These are phyloP conservation scores for Tubosaeta sp. DNA, from an alignment of 768 basidiomycete species.

Conservation along the genomic window DNA sequence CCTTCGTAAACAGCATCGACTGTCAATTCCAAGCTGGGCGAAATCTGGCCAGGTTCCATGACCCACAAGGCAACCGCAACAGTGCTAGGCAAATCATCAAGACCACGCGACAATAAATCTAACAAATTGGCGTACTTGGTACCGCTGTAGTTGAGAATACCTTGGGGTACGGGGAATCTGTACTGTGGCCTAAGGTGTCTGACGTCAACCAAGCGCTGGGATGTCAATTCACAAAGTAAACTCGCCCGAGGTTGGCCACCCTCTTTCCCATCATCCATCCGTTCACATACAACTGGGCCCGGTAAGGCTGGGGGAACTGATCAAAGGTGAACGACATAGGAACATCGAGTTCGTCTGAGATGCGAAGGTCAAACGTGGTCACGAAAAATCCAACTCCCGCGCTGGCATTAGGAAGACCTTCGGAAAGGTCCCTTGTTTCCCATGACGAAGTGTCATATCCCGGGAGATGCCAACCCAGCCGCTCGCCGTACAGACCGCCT, in stretches of 20 bases:
- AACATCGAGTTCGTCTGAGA: slow-evolving; percentile 59
- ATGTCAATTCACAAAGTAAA: background rate
- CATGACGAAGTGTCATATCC: slow-evolving; percentile 63
- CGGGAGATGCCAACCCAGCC: slow-evolving; percentile 72
- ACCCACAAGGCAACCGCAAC: slow-evolving; percentile 68
- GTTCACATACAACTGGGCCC: slow-evolving; percentile 73
- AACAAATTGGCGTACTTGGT: slow-evolving; percentile 45
- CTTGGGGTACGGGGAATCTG: slow-evolving; percentile 81
- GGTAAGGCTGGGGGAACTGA: slow-evolving; percentile 60
- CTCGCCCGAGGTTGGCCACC: slow-evolving; percentile 65
- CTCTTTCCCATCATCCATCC: slow-evolving; percentile 90
- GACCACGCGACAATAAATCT: background rate
- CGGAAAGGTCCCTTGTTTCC: slow-evolving; percentile 49
- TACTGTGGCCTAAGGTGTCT: slow-evolving; percentile 54
- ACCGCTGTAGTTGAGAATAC: slow-evolving; percentile 71
- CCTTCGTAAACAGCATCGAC: slow-evolving; percentile 60
- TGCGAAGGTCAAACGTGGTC: slow-evolving; percentile 61
- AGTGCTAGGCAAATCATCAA: slow-evolving; percentile 34
- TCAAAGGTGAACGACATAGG: slow-evolving; percentile 72
- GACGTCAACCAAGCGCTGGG: slow-evolving; percentile 2
- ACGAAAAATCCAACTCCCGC: slow-evolving; percentile 83
- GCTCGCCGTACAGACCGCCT: slow-evolving; percentile 69
- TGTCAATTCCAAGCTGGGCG: slow-evolving; percentile 50
- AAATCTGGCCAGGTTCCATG: slow-evolving; percentile 45
- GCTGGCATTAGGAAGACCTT: slow-evolving; percentile 51